Base-by-base conservation (phyloP, 345 rosid species). In the Eucalyptus virginea region DNA sequence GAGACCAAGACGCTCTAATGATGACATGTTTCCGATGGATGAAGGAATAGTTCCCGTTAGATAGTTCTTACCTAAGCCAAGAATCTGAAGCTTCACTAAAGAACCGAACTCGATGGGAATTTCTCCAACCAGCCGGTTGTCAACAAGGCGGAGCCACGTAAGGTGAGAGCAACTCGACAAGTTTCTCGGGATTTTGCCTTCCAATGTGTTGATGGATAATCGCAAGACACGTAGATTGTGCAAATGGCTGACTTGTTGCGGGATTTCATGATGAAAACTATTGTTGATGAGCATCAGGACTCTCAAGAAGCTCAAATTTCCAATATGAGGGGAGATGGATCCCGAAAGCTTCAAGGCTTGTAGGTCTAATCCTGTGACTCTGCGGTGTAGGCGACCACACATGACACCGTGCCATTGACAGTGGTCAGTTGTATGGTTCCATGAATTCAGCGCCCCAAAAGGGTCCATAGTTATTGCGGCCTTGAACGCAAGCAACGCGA, bases 21-120 rank as follows among this genome's bases (percentile, higher is more conserved):
- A 91, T 6, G 95, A 86, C 37, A 91, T 34, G 49, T 91, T 92
- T 9, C 95, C 93, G 10, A 91, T 26, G 40, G 81, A 87, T 21
- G 60, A 48, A 44, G 92, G 91, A 44, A 93, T 47, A 5, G 30
- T 72, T 51, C 93, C 94, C 6, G 45, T 88, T 23, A 93, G 54
- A 69, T 91, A 30, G 81, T 89, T 93, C 11, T 7, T 2, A 49
- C 34, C 34, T 21, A 92, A 21, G 23, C 1, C 7, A 8, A 92
- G 34, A 12, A 2, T 0, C 6, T 7, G 34, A 12, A 92, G 92
- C 24, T 91, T 90, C 7, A 34, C 3, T 65, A 92, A 60, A 24
- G 83, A 88, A 9, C 86, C 87, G 12, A 91, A 40, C 23, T 90
- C 90, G 3, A 19, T 13, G 11, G 93, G 93, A 88, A 94, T 89